A percentile compares a stretch with the other conserved stretches of the same genome.
Evolutionary conservation across 148 eudicot genomes (phyloP).

Genomic region (Euryodendron excelsum): DNA sequence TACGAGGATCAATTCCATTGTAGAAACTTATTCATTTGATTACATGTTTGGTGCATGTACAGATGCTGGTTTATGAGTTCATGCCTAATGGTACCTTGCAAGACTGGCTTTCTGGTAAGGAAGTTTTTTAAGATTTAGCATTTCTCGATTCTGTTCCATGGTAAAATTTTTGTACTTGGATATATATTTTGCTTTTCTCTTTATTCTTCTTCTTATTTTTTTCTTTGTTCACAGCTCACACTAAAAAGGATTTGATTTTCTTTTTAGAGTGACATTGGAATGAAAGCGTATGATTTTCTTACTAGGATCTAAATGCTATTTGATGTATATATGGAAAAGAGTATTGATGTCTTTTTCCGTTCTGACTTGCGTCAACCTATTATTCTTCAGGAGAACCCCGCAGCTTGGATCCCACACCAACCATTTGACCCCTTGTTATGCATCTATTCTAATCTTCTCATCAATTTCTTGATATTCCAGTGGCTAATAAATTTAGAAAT

Average conservation of each 20-base stretch:
- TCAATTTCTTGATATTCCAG: neutral
- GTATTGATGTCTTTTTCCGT: neutral
- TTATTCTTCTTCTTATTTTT: too few species aligned
- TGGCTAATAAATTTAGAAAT: neutral
- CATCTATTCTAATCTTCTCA: neutral
- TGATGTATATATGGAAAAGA: neutral
- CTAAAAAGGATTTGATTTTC: too few species aligned
- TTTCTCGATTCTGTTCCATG: too few species aligned
- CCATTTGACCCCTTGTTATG: neutral
- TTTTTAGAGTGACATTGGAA: neutral
- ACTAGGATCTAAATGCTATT: neutral
- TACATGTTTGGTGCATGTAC: conserved; percentile 20
- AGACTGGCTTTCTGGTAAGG: conserved; percentile 78
- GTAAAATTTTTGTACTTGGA: too few species aligned
- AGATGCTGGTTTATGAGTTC: conserved; percentile 91
- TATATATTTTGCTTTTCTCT: too few species aligned
- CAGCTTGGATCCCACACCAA: neutral
- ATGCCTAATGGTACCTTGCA: conserved; percentile 80
- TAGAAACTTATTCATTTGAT: neutral
- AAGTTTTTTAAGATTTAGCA: neutral
- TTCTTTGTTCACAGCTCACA: too few species aligned
- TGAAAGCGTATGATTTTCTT: neutral
- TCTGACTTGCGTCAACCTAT: neutral
- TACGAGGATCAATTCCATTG: neutral
- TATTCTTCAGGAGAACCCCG: neutral